phyloP scores from a whole-genome alignment of 148 eudicot species.

The Diospyros kaki region DNA sequence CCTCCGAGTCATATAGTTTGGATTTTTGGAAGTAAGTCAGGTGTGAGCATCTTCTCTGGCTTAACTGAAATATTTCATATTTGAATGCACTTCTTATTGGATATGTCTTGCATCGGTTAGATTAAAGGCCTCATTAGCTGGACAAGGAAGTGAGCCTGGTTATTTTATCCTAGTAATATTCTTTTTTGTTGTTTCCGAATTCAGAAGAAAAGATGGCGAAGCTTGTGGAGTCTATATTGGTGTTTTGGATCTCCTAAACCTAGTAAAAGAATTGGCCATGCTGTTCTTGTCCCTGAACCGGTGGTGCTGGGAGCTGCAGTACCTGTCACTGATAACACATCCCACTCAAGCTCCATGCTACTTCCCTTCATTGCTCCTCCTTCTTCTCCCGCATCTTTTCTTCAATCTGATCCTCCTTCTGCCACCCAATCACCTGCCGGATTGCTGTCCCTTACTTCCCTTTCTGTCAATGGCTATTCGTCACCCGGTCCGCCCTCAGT shows the following conservation, averaged over 20 bases:
- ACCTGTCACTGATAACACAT: conserved; percentile 36
- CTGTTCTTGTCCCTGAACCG: conserved; percentile 72
- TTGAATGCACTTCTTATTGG: background rate
- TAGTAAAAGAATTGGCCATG: conserved; percentile 70
- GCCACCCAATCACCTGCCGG: conserved; percentile 74
- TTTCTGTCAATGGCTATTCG: conserved; percentile 42
- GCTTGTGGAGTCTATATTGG: conserved; percentile 72
- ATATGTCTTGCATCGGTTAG: background rate
- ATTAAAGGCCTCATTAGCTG: background rate
- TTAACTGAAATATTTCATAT: background rate
- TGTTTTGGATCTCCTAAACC: conserved; percentile 73
- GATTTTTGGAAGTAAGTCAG: background rate
- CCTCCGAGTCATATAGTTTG: background rate
- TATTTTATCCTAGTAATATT: background rate
- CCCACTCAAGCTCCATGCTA: conserved; percentile 44
- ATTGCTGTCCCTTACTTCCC: conserved; percentile 44
- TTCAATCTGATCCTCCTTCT: conserved; percentile 83
- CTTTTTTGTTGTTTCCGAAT: conserved; percentile 10
- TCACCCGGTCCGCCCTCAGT: conserved; percentile 47
- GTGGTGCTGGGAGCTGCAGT: conserved; percentile 23
- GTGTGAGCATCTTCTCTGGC: background rate
- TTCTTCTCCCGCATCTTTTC: conserved; percentile 83
- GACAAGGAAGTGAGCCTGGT: background rate
- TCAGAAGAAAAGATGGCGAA: conserved; percentile 90
- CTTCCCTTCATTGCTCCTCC: conserved; percentile 88